Evolutionary conservation across 2,329 filamentous ascomycete species (phyloP), one percentile per base, ranked within the genome.

Genomic region (Rosellinia necatrix): DNA sequence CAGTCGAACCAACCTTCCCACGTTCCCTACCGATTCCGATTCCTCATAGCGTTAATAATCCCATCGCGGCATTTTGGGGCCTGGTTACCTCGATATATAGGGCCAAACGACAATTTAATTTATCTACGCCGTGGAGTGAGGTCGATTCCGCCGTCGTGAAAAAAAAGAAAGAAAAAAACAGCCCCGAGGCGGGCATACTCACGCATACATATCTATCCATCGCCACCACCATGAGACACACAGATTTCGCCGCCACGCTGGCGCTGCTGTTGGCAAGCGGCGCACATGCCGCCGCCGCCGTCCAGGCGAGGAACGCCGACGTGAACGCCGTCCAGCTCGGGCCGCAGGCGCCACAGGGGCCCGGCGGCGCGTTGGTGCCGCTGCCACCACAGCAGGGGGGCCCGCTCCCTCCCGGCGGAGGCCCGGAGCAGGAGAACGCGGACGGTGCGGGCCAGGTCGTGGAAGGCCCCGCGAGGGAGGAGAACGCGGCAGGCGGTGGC

Each of bases 281-380:
- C n/a, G 55, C 58, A n/a, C 41, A 58, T 42, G 64, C 63, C 22
- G 58, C 52, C 13, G 61, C 54, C 44, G 64, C 63, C 22, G 58
- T 53, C 13, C 62, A 53, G n/a, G 58, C 58, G 19, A 49, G 51
- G 24, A 40, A 46, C n/a, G 51, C 25, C 30, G 32, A 40, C 22
- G 21, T 57, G 17, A 43, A 32, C 5, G 43, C 27, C 21, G 4
- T 48, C 15, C 32, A 53, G 46, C 41, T 35, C 12, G 44, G 53
- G 17, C 25, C 42, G 13, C 40, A 44, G 19, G 17, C 3, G 19
- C 13, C 9, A 32, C 13, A 38, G 35, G 17, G 22, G 15, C 6
- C 17, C 15, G 6, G 35, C 35, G 35, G 25, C 17, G 41, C 22
- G 21, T 47, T 35, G 13, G 22, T 35, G 29, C 2, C 32, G 15